Conservation (phyloP, 139 green algal genomes). For the Picochlorum costavermella region DNA sequence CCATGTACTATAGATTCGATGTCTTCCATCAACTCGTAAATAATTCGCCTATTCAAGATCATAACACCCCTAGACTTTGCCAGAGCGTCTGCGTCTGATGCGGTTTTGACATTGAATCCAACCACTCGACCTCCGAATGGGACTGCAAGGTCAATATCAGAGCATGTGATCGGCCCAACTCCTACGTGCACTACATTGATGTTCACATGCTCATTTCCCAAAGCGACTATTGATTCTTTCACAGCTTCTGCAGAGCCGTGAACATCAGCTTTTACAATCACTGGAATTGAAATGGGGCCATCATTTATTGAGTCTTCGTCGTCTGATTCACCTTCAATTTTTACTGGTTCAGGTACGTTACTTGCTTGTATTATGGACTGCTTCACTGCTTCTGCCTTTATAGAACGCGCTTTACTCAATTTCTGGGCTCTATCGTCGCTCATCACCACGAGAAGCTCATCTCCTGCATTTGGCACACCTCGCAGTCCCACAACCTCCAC, state of each 20-base stretch:
- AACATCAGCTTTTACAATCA: constrained; percentile 83
- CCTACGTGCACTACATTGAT: constrained; percentile 40
- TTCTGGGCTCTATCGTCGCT: constrained; percentile 45
- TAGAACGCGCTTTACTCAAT: constrained; percentile 22
- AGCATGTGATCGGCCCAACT: constrained; percentile 59
- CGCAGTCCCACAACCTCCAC: constrained; percentile 56
- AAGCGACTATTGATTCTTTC: constrained; percentile 26
- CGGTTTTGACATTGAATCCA: constrained; percentile 58
- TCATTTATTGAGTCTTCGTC: background rate
- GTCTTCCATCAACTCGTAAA: constrained; percentile 76
- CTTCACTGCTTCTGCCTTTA: background rate
- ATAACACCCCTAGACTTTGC: constrained; percentile 37
- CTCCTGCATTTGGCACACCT: constrained; percentile 70
- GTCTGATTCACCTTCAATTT: too few species aligned
- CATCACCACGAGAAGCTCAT: constrained; percentile 53
- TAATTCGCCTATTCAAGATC: constrained; percentile 54
- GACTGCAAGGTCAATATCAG: constrained; percentile 61
- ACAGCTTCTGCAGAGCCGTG: constrained; percentile 61
- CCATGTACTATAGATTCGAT: constrained; percentile 30
- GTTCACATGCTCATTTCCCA: constrained; percentile 25
- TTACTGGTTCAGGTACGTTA: too few species aligned
- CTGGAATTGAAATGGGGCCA: constrained; percentile 14
- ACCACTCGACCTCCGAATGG: constrained; percentile 57
- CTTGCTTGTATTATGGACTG: background rate
- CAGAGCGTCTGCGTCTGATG: constrained; percentile 28